Evolutionary conservation across 1,284 basidiomycete species (phyloP), one percentile per base, ranked within the genome.

Genomic region (Moniliella sp.): DNA sequence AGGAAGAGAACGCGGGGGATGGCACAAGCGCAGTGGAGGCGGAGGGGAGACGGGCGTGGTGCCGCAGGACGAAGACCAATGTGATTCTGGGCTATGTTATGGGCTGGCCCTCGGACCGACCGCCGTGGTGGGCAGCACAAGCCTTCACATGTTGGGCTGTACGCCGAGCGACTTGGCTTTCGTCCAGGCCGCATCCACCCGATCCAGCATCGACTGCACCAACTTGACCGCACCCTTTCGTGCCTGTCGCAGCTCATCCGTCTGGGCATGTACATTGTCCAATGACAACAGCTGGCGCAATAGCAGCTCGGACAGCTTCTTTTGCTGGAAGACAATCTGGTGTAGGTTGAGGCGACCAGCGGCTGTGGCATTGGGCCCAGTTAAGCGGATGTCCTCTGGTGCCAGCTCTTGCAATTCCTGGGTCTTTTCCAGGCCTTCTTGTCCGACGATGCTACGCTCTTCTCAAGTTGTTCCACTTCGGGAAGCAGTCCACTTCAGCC

Each of bases 161-260:
- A n/a, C n/a, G n/a, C 27, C 11, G 12, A 15, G 14, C 11, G 27
- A 9, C 38, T 48, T 43, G 21, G 32, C 46, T 15, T 14, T 25
- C 8, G 33, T 27, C 43, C 46, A 55, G 1, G 52, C 55, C 7
- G 37, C 34, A 27, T 59, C 56, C 12, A 57, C 38, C n/a, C 52
- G 40, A 25, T 59, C 56, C 12, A 59, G 34, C 28, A 47, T 42
- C 10, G 27, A n/a, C 40, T 59, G 56, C 3, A 59, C 45, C 18
- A 48, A 36, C 31, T 49, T 51, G 14, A 59, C 56, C 8, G 50
- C 53, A 3, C 37, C 39, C 32, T 56, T 59, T 3, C 56, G 40
- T 7, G 37, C 42, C 28, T 38, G 37, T 27, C 56, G 34, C 8
- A 47, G 45, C 11, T 42, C 38, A 7, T 57, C 56, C 25, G 44